A percentile compares a stretch with the other conserved stretches of the same genome.
Evolutionary conservation across 2,329 filamentous ascomycete genomes (phyloP).

Genomic region (Talaromyces piceae): DNA sequence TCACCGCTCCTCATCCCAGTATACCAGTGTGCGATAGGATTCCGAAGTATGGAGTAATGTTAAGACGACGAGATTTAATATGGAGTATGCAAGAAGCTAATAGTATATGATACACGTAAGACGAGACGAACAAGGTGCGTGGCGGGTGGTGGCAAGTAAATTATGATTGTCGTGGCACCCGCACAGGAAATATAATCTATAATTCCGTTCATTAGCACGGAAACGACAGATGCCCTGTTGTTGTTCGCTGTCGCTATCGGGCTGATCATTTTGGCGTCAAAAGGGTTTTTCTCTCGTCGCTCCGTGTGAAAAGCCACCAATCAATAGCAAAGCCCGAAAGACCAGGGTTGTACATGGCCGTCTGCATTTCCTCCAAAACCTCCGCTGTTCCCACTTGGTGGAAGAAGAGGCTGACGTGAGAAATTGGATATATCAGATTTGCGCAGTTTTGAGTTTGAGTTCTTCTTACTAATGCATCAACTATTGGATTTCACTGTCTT

Average conservation of each 20-base stretch:
- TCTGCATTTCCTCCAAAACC: neutral
- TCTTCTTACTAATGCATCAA: too few relatives aligned
- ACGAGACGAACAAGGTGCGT: neutral
- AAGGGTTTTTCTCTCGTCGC: neutral
- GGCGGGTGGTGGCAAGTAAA: neutral
- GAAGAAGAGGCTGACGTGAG: neutral
- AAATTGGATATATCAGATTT: neutral
- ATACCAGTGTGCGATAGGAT: neutral
- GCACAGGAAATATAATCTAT: too few relatives aligned
- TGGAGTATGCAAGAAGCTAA: neutral
- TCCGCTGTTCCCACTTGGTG: neutral
- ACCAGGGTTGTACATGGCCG: neutral
- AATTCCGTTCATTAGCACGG: too few relatives aligned
- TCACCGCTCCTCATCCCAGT: too few relatives aligned
- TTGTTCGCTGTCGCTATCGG: too few relatives aligned
- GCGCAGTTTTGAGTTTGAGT: too few relatives aligned
- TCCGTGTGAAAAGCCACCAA: neutral
- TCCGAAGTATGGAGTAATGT: neutral
- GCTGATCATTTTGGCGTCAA: neutral
- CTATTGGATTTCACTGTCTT: too few relatives aligned
- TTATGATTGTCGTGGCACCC: neutral
- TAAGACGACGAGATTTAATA: too few relatives aligned
- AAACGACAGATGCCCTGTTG: too few relatives aligned
- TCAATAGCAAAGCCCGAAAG: neutral
- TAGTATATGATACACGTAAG: neutral